Conservation (phyloP, 2,329 filamentous ascomycete genomes). For the Fusarium haematococcum region DNA sequence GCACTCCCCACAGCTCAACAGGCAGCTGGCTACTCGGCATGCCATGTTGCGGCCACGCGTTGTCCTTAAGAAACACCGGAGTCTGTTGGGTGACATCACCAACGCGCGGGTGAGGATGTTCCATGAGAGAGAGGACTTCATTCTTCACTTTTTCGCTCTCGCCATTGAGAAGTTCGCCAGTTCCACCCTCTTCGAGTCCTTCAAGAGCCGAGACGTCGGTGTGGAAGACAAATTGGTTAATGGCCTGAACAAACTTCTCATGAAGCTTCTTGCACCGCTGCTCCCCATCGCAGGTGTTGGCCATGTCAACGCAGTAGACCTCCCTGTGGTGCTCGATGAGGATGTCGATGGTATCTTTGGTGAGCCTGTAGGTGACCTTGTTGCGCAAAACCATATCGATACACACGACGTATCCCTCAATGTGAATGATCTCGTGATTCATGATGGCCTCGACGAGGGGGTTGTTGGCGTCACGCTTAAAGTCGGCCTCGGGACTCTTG, state of each 20-base stretch:
- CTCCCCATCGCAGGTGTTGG: conserved; percentile 94
- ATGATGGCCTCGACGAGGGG: conserved; percentile 79
- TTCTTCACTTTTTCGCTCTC: conserved; percentile 94
- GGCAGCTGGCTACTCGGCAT: conserved; percentile 73
- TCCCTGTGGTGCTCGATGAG: conserved; percentile 97
- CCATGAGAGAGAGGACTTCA: conserved; percentile 85
- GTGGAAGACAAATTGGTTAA: conserved; percentile 96
- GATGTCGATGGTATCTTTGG: conserved; percentile 90
- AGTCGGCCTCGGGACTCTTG: conserved; percentile 86
- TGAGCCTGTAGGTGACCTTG: conserved; percentile 98
- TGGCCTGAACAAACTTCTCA: conserved; percentile 93
- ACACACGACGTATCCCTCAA: conserved; percentile 98
- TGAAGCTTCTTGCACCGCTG: conserved; percentile 96
- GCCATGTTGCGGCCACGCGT: conserved; percentile 83
- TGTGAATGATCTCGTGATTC: conserved; percentile 92
- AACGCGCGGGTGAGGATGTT: conserved; percentile 86
- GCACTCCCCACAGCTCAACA: conserved; percentile 89
- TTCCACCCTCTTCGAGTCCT: conserved; percentile 95
- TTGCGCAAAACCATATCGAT: conserved; percentile 98
- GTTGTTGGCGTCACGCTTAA: conserved; percentile 77
- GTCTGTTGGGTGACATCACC: conserved; percentile 90
- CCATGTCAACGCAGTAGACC: conserved; percentile 89
- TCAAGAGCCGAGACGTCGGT: conserved; percentile 90
- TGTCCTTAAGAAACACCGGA: conserved; percentile 78
- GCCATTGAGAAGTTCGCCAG: conserved; percentile 90